A percentile compares a stretch with the other conserved stretches of the same genome.
Evolutionary conservation across 805 yeast genomes (phyloP).

Genomic region (Metschnikowia gruessii): DNA sequence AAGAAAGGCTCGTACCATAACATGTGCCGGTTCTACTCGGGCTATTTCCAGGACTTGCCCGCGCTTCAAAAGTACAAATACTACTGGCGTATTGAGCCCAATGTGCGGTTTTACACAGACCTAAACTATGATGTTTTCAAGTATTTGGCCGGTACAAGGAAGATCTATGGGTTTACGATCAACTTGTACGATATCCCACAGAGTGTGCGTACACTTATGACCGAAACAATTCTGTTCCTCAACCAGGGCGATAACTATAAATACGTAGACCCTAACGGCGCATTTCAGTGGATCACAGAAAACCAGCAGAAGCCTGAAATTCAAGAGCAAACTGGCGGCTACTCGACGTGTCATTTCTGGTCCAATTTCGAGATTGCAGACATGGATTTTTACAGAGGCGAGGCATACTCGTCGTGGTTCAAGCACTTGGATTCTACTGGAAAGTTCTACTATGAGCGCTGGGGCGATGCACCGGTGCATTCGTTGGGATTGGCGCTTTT

Average conservation of each 20-base stretch:
- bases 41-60: constrained; percentile 61
- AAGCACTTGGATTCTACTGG: constrained; percentile 63
- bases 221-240: constrained; percentile 60
- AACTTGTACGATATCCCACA: constrained; percentile 68
- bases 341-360: constrained; percentile 86
- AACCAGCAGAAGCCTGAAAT: constrained; percentile 50
- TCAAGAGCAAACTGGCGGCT: constrained; percentile 41
- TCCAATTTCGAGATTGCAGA: constrained; percentile 83
- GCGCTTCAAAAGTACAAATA: constrained; percentile 58
- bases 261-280: constrained; percentile 46
- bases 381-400: constrained; percentile 73
- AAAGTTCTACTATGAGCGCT: constrained; percentile 84
- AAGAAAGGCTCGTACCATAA: constrained; percentile 64
- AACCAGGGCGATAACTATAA: constrained; percentile 55
- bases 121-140: constrained; percentile 75
- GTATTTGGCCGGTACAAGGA: constrained; percentile 63
- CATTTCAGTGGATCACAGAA: constrained; percentile 52
- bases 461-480: constrained; percentile 95
- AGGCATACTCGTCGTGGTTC: constrained; percentile 65
- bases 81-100: constrained; percentile 83
- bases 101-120: constrained; percentile 62
- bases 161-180: constrained; percentile 72
- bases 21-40: constrained; percentile 81
- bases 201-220: constrained; percentile 63
- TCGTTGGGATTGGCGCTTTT: constrained; percentile 70